Evolutionary conservation across 2,329 filamentous ascomycete genomes (phyloP).

Genomic region (Emmonsiellopsis sp.): DNA sequence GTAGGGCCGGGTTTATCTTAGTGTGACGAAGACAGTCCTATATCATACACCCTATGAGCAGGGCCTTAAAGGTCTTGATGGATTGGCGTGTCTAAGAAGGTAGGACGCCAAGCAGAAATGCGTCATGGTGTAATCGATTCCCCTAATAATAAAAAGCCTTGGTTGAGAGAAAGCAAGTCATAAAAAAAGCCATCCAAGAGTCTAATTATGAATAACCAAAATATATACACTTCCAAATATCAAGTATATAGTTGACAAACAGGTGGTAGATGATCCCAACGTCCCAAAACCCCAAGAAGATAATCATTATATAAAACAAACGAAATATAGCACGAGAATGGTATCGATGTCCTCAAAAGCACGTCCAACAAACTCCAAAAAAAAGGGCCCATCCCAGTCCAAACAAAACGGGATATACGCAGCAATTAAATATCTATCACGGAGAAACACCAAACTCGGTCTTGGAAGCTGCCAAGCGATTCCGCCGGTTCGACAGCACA

Average conservation of each 20-base stretch:
- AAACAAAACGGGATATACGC: neutral
- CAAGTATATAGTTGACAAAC: neutral
- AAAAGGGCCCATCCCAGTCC: neutral
- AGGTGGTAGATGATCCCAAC: neutral
- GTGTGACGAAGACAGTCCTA: too few relatives aligned
- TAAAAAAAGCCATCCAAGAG: neutral
- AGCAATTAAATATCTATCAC: neutral
- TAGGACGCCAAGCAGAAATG: too few relatives aligned
- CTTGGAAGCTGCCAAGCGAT: constrained; percentile 1
- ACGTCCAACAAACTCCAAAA: neutral
- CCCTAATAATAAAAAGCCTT: too few relatives aligned
- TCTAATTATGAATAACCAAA: neutral
- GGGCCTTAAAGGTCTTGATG: too few relatives aligned
- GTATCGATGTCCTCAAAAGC: neutral
- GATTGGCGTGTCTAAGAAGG: too few relatives aligned
- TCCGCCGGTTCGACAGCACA: neutral
- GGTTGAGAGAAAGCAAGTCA: neutral
- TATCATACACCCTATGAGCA: too few relatives aligned
- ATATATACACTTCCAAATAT: neutral
- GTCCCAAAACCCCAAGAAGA: neutral
- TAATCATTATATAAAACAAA: neutral
- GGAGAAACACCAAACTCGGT: constrained; percentile 1
- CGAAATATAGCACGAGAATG: neutral
- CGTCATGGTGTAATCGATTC: too few relatives aligned
- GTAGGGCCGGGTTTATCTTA: too few relatives aligned